Conservation (phyloP, 2,329 filamentous ascomycete species). For the Acrocalymma vagum region DNA sequence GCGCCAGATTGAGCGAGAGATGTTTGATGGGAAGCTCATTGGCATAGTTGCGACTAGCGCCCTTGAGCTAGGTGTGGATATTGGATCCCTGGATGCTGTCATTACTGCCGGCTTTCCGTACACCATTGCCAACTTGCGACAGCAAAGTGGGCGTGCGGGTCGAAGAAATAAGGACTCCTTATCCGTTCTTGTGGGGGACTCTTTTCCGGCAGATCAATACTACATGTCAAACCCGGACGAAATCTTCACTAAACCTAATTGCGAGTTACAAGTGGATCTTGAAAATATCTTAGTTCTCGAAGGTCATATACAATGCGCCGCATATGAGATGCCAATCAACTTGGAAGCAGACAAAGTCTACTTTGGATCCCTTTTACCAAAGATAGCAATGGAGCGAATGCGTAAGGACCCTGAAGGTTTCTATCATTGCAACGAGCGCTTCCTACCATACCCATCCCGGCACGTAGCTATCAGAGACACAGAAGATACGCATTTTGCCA, state of each 20-base stretch:
- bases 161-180: slow-evolving; percentile 92
- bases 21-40: slow-evolving; percentile 94
- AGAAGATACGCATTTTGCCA: slow-evolving; percentile 90
- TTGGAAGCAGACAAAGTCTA: slow-evolving; percentile 77
- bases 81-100: slow-evolving; percentile 92
- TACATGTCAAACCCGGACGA: slow-evolving; percentile 98
- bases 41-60: slow-evolving; percentile 95
- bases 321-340: slow-evolving; percentile 92
- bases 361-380: slow-evolving; percentile 77
- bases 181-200: slow-evolving; percentile 87
- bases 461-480: slow-evolving; percentile 90
- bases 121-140: slow-evolving; percentile 90
- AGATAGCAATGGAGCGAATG: slow-evolving; percentile 78
- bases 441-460: slow-evolving; percentile 82
- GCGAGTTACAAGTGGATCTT: slow-evolving; percentile 89
- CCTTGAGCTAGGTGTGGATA: slow-evolving; percentile 92
- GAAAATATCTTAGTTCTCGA: slow-evolving; percentile 90
- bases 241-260: slow-evolving; percentile 90
- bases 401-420: slow-evolving; percentile 79
- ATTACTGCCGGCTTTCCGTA: slow-evolving; percentile 95
- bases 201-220: slow-evolving; percentile 90
- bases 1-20: slow-evolving; percentile 87
- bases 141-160: slow-evolving; percentile 93
- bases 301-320: slow-evolving; percentile 94
- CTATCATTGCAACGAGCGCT: slow-evolving; percentile 89